These are phyloP conservation scores for Dactylellina sp. DNA, from an alignment of 2,329 filamentous ascomycete species.

Conservation along the genomic window DNA sequence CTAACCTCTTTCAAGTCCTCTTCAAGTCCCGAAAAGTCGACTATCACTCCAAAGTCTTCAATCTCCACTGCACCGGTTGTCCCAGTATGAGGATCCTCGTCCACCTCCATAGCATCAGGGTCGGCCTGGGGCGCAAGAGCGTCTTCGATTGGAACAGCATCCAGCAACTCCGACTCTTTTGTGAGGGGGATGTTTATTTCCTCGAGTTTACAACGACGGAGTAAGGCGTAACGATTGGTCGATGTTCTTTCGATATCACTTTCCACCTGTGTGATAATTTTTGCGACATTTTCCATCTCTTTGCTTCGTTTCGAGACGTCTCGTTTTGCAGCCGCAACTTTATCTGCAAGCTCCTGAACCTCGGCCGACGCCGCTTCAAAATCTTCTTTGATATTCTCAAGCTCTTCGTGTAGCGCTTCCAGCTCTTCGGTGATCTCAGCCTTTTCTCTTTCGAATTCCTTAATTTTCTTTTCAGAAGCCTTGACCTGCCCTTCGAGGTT, in stretches of 20 bases:
- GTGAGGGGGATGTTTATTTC: constrained; percentile 87
- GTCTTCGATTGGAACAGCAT: constrained; percentile 88
- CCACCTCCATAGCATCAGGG: constrained; percentile 91
- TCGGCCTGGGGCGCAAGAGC: constrained; percentile 77
- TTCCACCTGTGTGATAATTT: constrained; percentile 82
- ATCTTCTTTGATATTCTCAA: constrained; percentile 79
- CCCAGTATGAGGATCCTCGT: constrained; percentile 71
- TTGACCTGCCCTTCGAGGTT: constrained; percentile 75
- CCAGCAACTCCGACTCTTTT: constrained; percentile 76
- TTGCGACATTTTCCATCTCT: constrained; percentile 80
- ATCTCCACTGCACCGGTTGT: constrained; percentile 72
- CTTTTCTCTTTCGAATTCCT: constrained; percentile 78
- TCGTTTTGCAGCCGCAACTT: constrained; percentile 79
- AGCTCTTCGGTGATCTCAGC: constrained; percentile 78
- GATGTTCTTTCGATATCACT: constrained; percentile 86
- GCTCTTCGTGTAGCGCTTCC: constrained; percentile 77
- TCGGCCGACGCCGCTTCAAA: constrained; percentile 77
- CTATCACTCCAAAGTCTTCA: constrained; percentile 90
- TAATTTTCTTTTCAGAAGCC: constrained; percentile 76
- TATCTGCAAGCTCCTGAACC: constrained; percentile 76
- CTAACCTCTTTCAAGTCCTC: constrained; percentile 83
- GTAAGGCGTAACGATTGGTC: constrained; percentile 82
- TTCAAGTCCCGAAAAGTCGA: constrained; percentile 84
- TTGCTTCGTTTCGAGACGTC: constrained; percentile 87
- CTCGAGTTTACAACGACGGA: constrained; percentile 91